Percentiles rank a stretch among this genome's conserved stretches.
Conservation (phyloP, 768 basidiomycete species). For the Trichaptum fuscoviolaceum region DNA sequence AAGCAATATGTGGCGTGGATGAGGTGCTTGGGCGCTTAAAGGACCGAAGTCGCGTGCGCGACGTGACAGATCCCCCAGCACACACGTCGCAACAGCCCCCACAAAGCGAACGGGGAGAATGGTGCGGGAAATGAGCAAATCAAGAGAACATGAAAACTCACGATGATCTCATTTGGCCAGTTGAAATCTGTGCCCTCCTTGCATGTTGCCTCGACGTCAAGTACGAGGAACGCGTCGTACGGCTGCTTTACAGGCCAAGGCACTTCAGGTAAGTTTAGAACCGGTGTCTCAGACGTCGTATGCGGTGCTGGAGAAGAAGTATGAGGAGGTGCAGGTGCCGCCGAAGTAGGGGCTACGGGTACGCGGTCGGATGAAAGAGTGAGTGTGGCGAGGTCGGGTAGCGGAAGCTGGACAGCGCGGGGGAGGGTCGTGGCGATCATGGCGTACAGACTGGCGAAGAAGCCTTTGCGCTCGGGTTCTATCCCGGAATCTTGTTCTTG, state of each 20-base stretch:
- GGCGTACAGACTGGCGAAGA: no score
- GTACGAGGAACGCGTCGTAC: constrained; percentile 77
- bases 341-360: constrained; percentile 5
- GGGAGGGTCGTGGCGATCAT: no score
- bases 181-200: constrained; percentile 60
- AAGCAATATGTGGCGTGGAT: background rate
- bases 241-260: constrained; percentile 32
- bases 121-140: constrained; percentile 1
- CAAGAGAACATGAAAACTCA: constrained; percentile 19
- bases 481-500: no score
- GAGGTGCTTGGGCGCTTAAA: background rate
- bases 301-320: constrained; percentile 6
- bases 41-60: background rate
- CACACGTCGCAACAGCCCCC: no score
- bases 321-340: constrained; percentile 1
- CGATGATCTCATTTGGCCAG: constrained; percentile 96
- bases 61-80: no score
- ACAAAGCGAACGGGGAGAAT: constrained; percentile 8
- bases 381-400: constrained; percentile 9
- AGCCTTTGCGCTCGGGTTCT: no score
- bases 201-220: constrained; percentile 91
- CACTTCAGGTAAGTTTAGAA: background rate
- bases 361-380: constrained; percentile 4
- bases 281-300: background rate
- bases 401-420: no score